Base-by-base conservation (phyloP, 1,139 yeast species). In the Nakaseomyces glabratus region DNA sequence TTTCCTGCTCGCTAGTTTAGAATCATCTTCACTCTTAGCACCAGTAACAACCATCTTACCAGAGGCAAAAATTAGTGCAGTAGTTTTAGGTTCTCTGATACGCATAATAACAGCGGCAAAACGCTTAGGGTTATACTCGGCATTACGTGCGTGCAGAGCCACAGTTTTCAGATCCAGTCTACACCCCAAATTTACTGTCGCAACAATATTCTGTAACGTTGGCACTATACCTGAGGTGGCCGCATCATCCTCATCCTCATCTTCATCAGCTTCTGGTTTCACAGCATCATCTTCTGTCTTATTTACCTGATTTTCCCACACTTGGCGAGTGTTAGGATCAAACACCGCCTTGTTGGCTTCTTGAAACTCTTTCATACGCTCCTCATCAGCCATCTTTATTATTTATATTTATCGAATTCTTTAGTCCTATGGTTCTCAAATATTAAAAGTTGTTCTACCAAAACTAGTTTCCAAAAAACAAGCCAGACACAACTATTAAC, bases 21-120 rank as follows among this genome's bases (percentile, higher is more conserved):
- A 85, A 59, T 90, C 98, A 58, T 90, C 98, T 60, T 90, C 98
- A 25, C 95, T 82, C 60, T 90, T 90, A 20, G 98, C 99, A 72
- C 99, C 99, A 23, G 98, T 90, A 18, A 90, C 99, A 49, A 90
- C 99, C 99, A 90, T 90, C 61, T 90, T 90, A 55, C 99, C 99
- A 4, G 96, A 85, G 1, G 98, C 99, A 62, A 90, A 93, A 49
- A 90, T 93, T 55, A 90, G 71, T 0, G 98, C 98, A 2, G 99
- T 90, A 1, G 98, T 93, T 60, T 90, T 90, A 16, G 99, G 99
- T 59, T 90, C 98, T 63, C 99, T 76, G 50, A 90, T 90, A 71
- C 99, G 84, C 99, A 90, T 93, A 51, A 90, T 90, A 36, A 90
- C 99, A 38, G 99, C 99, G 11, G 99, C 99, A 66, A 90, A 90